Conservation (phyloP, 192 early-diverging fungal species). For the Coemansia umbellata region DNA sequence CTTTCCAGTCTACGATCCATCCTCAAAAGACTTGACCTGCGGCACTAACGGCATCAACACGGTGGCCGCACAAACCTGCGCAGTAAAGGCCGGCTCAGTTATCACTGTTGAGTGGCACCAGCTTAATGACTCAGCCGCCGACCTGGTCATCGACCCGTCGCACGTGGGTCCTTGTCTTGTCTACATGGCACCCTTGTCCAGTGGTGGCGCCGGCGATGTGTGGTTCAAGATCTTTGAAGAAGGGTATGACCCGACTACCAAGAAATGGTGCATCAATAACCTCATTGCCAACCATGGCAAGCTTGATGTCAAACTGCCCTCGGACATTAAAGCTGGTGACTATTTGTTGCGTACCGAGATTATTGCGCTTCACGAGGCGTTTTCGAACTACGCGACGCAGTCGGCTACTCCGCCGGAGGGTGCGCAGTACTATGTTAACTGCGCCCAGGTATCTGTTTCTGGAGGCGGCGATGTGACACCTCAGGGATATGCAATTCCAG, state of each 20-base stretch:
- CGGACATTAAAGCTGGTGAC: slow-evolving; percentile 12
- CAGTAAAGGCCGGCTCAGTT: slow-evolving; percentile 12
- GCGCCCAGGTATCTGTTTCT: neutral
- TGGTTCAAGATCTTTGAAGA: slow-evolving; percentile 42
- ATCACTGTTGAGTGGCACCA: slow-evolving; percentile 14
- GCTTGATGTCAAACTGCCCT: slow-evolving; percentile 18
- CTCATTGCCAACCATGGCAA: slow-evolving; percentile 18
- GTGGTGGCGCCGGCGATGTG: slow-evolving; percentile 10
- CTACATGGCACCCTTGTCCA: slow-evolving; percentile 16
- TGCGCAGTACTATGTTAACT: slow-evolving; percentile 16
- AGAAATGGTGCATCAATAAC: slow-evolving; percentile 26
- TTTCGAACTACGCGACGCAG: neutral
- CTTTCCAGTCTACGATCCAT: slow-evolving; percentile 10
- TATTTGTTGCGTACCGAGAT: slow-evolving; percentile 18
- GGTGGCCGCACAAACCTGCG: neutral
- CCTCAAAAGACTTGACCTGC: slow-evolving; percentile 9
- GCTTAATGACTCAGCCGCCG: neutral
- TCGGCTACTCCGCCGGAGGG: neutral
- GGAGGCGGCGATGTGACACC: slow-evolving; percentile 9
- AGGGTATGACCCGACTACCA: slow-evolving; percentile 8
- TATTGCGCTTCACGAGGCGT: slow-evolving; percentile 19
- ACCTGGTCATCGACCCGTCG: neutral
- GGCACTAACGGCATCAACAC: neutral
- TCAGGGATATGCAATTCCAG: slow-evolving; percentile 11
- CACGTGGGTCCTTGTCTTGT: slow-evolving; percentile 26